A percentile compares a stretch with the other conserved stretches of the same genome.
These are phyloP conservation scores for Abelmoschus esculentus DNA, from an alignment of 345 rosid genomes.

Conservation along the genomic window DNA sequence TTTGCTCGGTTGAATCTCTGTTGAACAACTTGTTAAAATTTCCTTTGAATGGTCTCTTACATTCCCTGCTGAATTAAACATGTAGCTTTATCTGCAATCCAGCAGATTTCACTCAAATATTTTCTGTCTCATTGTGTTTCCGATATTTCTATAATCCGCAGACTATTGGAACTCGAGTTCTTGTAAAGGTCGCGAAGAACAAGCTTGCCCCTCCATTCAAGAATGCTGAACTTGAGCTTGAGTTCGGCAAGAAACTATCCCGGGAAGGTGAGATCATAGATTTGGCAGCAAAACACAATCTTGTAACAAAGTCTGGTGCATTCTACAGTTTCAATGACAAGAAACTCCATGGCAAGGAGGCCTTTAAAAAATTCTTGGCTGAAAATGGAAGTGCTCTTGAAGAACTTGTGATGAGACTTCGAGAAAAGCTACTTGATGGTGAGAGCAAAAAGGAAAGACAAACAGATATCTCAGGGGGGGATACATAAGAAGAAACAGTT, in stretches of 20 bases:
- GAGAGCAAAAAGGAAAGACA: slow-evolving; percentile 25
- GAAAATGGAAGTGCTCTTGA: slow-evolving; percentile 41
- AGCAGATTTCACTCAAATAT: neutral
- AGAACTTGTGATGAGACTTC: slow-evolving; percentile 55
- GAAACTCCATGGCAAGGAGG: slow-evolving; percentile 71
- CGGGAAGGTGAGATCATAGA: slow-evolving; percentile 67
- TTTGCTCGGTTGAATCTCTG: neutral
- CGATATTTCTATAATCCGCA: slow-evolving; percentile 21
- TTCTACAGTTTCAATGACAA: slow-evolving; percentile 39
- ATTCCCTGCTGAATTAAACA: neutral
- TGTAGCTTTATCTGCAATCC: neutral
- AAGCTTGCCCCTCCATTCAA: slow-evolving; percentile 94
- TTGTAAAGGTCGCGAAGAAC: slow-evolving; percentile 86
- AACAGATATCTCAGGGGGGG: slow-evolving; percentile 26
- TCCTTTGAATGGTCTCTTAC: neutral
- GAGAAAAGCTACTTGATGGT: slow-evolving; percentile 43
- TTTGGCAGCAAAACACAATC: slow-evolving; percentile 58
- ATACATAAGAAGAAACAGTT: slow-evolving; percentile 24
- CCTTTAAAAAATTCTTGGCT: slow-evolving; percentile 45
- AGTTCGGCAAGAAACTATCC: slow-evolving; percentile 90
- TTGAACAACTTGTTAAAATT: neutral
- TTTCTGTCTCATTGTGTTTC: slow-evolving; percentile 3
- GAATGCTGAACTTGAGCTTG: slow-evolving; percentile 76
- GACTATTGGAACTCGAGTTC: slow-evolving; percentile 69
- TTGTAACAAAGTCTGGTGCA: slow-evolving; percentile 44